Percentiles rank a stretch among this genome's conserved stretches.
These are phyloP conservation scores for Secale cereale DNA, from an alignment of 176 grass and related monocot species.

Conservation along the genomic window DNA sequence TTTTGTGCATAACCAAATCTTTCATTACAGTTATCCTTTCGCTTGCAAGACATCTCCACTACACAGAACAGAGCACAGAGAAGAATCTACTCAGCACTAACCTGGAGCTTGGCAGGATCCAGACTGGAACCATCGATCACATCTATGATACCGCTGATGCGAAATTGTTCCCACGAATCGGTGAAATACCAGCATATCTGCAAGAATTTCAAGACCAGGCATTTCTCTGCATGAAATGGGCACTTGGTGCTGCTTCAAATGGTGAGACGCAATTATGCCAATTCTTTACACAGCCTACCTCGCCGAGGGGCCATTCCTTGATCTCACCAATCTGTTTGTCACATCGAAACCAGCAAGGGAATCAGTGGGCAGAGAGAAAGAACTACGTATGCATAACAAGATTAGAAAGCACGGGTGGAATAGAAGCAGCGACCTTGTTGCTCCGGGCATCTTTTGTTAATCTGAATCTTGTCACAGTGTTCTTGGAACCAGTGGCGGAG, in stretches of 20 bases:
- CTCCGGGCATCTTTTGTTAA: slow-evolving; percentile 70
- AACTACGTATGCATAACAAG: not conserved
- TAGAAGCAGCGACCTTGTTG: slow-evolving; percentile 45
- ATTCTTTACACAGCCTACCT: slow-evolving; percentile 41
- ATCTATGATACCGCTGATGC: slow-evolving; percentile 72
- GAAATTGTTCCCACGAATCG: slow-evolving; percentile 93
- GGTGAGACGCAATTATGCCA: not conserved
- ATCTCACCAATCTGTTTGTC: slow-evolving; percentile 61
- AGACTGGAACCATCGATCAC: slow-evolving; percentile 54
- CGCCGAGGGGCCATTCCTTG: slow-evolving; percentile 58
- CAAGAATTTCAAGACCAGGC: slow-evolving; percentile 1
- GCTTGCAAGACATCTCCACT: not conserved
- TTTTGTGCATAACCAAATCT: not conserved
- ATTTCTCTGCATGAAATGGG: not conserved
- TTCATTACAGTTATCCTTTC: not conserved
- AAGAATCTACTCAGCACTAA: slow-evolving; percentile 27
- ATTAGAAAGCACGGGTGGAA: not conserved
- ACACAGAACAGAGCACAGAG: not conserved
- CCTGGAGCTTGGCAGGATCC: slow-evolving; percentile 72
- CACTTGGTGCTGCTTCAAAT: not conserved
- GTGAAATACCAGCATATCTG: slow-evolving; percentile 98
- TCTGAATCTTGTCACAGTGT: slow-evolving; percentile 73
- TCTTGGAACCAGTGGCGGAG: slow-evolving; percentile 32
- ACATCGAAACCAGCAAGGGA: not conserved
- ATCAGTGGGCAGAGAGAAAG: not conserved